These are phyloP conservation scores for Vitis rotundifolia DNA, from an alignment of 164 flowering plant genomes.

Conservation along the genomic window DNA sequence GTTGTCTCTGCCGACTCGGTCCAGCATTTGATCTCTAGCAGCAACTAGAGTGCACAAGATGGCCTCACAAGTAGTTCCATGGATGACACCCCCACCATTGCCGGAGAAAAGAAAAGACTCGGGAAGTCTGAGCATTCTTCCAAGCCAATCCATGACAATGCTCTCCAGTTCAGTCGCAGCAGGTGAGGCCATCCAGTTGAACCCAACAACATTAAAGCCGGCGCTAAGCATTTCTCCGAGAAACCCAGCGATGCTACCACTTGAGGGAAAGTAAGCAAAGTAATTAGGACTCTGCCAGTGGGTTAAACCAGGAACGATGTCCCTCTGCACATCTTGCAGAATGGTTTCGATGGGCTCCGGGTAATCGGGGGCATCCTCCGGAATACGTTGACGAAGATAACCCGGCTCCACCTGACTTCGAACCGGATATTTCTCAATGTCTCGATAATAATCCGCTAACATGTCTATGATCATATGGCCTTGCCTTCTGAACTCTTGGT, in stretches of 20 bases:
- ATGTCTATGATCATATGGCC: constrained; percentile 64
- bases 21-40: constrained; percentile 47
- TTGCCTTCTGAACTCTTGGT: constrained; percentile 59
- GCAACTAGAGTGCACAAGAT: constrained; percentile 51
- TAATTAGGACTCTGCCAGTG: constrained; percentile 77
- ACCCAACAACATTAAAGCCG: constrained; percentile 66
- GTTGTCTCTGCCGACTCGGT: constrained; percentile 28
- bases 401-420: constrained; percentile 72
- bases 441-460: constrained; percentile 61
- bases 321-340: constrained; percentile 41
- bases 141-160: constrained; percentile 27
- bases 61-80: constrained; percentile 72
- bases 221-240: constrained; percentile 65
- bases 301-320: constrained; percentile 64
- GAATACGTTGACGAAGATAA: constrained; percentile 45
- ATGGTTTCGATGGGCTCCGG: constrained; percentile 56
- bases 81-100: constrained; percentile 70
- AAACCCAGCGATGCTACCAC: constrained; percentile 55
- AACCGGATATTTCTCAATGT: constrained; percentile 58
- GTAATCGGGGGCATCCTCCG: constrained; percentile 46
- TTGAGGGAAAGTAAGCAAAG: constrained; percentile 62
- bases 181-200: constrained; percentile 74
- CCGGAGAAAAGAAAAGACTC: constrained; percentile 48
- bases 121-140: constrained; percentile 22
- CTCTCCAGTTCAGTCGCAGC: constrained; percentile 34